Percentiles rank a stretch among this genome's conserved stretches.
Conservation (phyloP, 73 alveolate species). For the Uronychia setigera region DNA sequence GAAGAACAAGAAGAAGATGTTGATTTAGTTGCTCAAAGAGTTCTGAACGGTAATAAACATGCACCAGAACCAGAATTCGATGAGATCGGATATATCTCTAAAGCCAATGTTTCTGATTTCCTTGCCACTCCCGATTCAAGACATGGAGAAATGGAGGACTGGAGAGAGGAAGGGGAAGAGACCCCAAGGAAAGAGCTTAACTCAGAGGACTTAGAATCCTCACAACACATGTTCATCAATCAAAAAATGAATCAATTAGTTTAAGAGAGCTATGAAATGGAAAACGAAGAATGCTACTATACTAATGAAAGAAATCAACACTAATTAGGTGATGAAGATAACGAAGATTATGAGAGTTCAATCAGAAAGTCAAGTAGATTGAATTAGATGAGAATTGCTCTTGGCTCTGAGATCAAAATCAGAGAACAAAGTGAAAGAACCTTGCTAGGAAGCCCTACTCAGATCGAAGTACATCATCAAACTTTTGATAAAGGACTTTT, state of each 20-base stretch:
- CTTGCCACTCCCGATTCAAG: constrained; percentile 1
- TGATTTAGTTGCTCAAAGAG: background rate
- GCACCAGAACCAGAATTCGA: background rate
- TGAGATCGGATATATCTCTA: background rate
- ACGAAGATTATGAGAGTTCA: background rate
- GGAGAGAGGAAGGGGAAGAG: background rate
- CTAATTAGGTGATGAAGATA: background rate
- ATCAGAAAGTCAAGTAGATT: background rate
- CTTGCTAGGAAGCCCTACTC: background rate
- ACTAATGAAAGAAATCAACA: background rate
- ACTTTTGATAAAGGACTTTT: background rate
- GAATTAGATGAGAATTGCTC: constrained; percentile 14
- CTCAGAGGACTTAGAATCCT: too few relatives aligned
- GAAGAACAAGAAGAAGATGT: background rate
- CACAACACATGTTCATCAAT: too few relatives aligned
- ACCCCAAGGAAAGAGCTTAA: background rate
- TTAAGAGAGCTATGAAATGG: background rate
- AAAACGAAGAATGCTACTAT: background rate
- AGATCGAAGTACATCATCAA: background rate
- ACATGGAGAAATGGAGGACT: background rate
- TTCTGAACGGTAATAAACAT: background rate
- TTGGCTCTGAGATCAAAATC: constrained; percentile 18
- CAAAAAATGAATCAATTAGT: too few relatives aligned
- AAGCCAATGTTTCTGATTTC: background rate
- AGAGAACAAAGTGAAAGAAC: constrained; percentile 23